Conservation (phyloP, 2,329 filamentous ascomycete species). For the Pseudogymnoascus sp. region DNA sequence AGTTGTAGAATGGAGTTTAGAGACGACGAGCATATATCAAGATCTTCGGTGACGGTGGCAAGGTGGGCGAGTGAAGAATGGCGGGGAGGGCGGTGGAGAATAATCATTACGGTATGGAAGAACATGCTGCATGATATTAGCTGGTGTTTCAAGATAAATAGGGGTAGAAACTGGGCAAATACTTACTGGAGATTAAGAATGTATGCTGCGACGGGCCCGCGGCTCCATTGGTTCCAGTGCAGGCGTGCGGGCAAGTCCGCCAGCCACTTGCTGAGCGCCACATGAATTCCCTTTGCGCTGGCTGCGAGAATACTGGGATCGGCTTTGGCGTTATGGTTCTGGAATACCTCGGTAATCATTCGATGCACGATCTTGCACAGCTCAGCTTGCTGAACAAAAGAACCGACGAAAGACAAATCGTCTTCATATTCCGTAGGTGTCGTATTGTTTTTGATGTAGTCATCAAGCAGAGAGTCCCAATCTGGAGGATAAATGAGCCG, state of each 20-base stretch:
- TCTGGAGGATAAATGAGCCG: slow-evolving; percentile 41
- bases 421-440: slow-evolving; percentile 40
- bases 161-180: neutral
- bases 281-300: slow-evolving; percentile 38
- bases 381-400: slow-evolving; percentile 40
- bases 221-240: slow-evolving; percentile 44
- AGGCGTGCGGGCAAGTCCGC: slow-evolving; percentile 37
- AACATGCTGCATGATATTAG: slow-evolving; percentile 28
- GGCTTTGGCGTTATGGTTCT: slow-evolving; percentile 36
- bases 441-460: slow-evolving; percentile 36
- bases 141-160: neutral
- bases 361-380: slow-evolving; percentile 40
- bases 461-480: slow-evolving; percentile 39
- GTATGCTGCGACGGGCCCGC: slow-evolving; percentile 36
- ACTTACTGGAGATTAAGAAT: slow-evolving; percentile 38
- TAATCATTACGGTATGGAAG: slow-evolving; percentile 44
- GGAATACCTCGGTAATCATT: slow-evolving; percentile 43
- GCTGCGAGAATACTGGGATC: slow-evolving; percentile 34
- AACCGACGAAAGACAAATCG: slow-evolving; percentile 34
- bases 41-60: slow-evolving; percentile 35
- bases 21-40: slow-evolving; percentile 42
- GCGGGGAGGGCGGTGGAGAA: slow-evolving; percentile 40
- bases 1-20: slow-evolving; percentile 37
- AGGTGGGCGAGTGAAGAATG: slow-evolving; percentile 34
- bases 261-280: slow-evolving; percentile 39